Conservation (phyloP, 352 stramenopile species). For the Pythium pyrilobum region DNA sequence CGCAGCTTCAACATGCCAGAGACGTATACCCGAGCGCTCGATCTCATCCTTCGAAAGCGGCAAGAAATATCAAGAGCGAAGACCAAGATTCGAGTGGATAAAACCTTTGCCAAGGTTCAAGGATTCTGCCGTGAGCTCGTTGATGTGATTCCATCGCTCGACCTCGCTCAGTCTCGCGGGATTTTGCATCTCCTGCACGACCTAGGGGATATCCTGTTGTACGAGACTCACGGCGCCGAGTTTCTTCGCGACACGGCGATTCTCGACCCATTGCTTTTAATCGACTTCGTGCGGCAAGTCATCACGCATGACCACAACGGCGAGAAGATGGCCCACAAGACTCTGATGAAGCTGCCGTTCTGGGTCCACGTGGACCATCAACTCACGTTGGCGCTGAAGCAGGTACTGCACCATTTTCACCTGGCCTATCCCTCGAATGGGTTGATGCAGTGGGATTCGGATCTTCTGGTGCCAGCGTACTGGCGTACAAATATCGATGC, state of each 20-base stretch:
- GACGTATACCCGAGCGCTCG: neutral
- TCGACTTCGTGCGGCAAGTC: constrained; percentile 14
- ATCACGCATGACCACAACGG: constrained; percentile 2
- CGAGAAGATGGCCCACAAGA: neutral
- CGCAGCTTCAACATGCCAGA: constrained; percentile 9
- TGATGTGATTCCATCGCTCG: neutral
- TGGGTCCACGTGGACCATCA: constrained; percentile 3
- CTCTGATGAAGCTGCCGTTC: neutral
- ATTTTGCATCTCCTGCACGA: constrained; percentile 12
- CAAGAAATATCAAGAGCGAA: neutral
- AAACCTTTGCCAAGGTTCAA: neutral
- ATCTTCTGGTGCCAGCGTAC: constrained; percentile 5
- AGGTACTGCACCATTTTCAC: constrained; percentile 11
- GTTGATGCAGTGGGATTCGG: constrained; percentile 7
- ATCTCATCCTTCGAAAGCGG: neutral
- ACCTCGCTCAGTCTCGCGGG: neutral
- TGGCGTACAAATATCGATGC: neutral
- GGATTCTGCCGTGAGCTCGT: neutral
- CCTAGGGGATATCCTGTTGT: constrained; percentile 16
- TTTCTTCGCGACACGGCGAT: constrained; percentile 3
- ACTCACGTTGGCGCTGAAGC: constrained; percentile 17
- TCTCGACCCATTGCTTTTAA: constrained; percentile 5
- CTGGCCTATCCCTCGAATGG: constrained; percentile 3
- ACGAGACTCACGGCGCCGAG: neutral
- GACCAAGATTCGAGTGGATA: neutral